These are phyloP conservation scores for Penicillium sp. DNA, from an alignment of 2,329 filamentous ascomycete species.

Conservation along the genomic window DNA sequence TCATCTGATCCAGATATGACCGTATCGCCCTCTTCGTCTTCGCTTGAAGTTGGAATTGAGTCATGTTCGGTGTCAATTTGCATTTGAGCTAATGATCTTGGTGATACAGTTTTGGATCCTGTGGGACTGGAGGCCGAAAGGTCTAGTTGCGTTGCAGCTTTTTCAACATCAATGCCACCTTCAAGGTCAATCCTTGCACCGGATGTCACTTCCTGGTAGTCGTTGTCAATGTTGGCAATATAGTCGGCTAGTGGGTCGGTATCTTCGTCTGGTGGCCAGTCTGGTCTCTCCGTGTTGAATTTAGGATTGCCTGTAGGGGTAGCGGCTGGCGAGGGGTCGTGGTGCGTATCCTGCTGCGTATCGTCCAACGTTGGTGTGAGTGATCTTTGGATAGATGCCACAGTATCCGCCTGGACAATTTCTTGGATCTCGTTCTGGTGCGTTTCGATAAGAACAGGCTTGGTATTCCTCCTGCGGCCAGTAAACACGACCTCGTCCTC, in stretches of 20 bases:
- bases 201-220: conserved; percentile 20
- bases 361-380: not conserved
- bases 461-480: conserved; percentile 29
- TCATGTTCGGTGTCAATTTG: conserved; percentile 13
- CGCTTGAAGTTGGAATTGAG: conserved; percentile 6
- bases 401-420: not conserved
- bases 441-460: conserved; percentile 14
- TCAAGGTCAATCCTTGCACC: not conserved
- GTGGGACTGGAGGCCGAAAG: not conserved
- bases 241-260: conserved; percentile 41
- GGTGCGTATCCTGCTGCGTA: not conserved
- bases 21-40: conserved; percentile 14
- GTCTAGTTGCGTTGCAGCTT: not conserved
- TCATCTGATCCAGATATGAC: conserved; percentile 9
- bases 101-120: not conserved
- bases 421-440: conserved; percentile 13
- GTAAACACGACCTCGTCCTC: conserved; percentile 57
- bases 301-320: not conserved
- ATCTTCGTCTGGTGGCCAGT: conserved; percentile 48
- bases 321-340: not conserved
- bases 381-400: not conserved
- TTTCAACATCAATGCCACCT: conserved; percentile 9
- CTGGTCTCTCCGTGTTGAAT: conserved; percentile 4
- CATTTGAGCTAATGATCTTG: conserved; percentile 14
- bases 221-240: conserved; percentile 38